A percentile compares a stretch with the other conserved stretches of the same genome.
phyloP scores from a whole-genome alignment of 2,329 filamentous ascomycete genomes.

The Ophiocordyceps camponoti-saundersi region DNA sequence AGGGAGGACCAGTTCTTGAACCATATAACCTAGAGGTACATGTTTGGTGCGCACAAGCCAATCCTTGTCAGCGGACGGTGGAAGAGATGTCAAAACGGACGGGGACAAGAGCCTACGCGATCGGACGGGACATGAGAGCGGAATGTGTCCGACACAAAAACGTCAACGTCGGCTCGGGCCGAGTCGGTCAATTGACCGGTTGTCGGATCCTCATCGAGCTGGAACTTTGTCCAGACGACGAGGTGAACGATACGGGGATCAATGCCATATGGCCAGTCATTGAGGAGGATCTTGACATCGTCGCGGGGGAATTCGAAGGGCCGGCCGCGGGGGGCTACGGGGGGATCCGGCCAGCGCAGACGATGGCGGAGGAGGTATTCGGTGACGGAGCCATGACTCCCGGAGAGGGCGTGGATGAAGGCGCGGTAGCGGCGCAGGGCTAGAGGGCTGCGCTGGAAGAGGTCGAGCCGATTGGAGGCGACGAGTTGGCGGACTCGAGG shows the following conservation, averaged over 20 bases:
- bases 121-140: constrained; percentile 29
- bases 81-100: background rate
- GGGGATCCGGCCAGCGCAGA: constrained; percentile 44
- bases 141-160: constrained; percentile 54
- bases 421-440: constrained; percentile 63
- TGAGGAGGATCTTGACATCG: constrained; percentile 61
- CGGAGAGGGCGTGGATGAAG: constrained; percentile 46
- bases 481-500: constrained; percentile 47
- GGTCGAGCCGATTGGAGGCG: constrained; percentile 48
- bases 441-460: constrained; percentile 61
- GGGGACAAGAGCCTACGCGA: constrained; percentile 24
- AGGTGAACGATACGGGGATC: constrained; percentile 65
- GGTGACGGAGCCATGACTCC: constrained; percentile 59
- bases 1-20: constrained; percentile 69
- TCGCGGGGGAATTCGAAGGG: constrained; percentile 25
- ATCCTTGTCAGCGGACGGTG: background rate
- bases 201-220: constrained; percentile 48
- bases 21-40: constrained; percentile 15
- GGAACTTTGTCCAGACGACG: constrained; percentile 87
- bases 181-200: constrained; percentile 50
- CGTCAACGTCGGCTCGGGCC: constrained; percentile 48
- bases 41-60: too few relatives aligned
- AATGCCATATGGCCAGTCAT: constrained; percentile 91
- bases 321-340: constrained; percentile 14
- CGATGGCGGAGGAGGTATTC: constrained; percentile 56